Evolutionary conservation across 148 eudicot genomes (phyloP), one percentile per base, ranked within the genome.

Genomic region (Salicornia ramosissima): DNA sequence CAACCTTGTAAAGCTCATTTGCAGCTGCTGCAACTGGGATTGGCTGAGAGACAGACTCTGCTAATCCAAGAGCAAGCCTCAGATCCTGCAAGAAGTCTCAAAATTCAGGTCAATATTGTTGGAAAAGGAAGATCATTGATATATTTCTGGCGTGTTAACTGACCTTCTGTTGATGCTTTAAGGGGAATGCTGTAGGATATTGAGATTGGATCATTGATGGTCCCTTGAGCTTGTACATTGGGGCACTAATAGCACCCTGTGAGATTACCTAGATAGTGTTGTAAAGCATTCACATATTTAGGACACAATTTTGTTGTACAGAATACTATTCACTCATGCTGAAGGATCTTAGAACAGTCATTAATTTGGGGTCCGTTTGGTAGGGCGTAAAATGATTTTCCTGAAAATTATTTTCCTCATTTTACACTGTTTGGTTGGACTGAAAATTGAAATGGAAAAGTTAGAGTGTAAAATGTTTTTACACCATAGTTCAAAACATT

Each of bases 151-250:
- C 14, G 19, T 52, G 64, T 54, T 43, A 56, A 58, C 80, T 53
- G 75, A 94, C 96, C 97, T 94, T 94, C 54, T 93, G 97, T 71
- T 94, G 98, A 81, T 94, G 98, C 78, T 94, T 94, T 24, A 94
- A 78, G 40, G 98, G 98, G 50, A 94, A 90, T 28, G 98, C 97
- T 28, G 97, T 88, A 0, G 98, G 98, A 73, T 90, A 93, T 61
- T 55, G 46, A 50, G 96, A 87, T 73, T 90, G 72, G 59, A 90
- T 84, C 98, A 93, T 93, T 36, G 98, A 85, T 19, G 98, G 96
- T 10, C 98, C 98, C 84, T 93, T 93, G 70, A 83, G 76, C 29
- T 88, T 80, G 79, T 82, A 90, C 98, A 90, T 93, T 22, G 98
- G 98, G 46, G 96, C 90, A 80, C 90, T 88, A 22, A 94, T 94